Conservation (phyloP, 495 filamentous ascomycete genomes). For the Trichoderma gamsii region DNA sequence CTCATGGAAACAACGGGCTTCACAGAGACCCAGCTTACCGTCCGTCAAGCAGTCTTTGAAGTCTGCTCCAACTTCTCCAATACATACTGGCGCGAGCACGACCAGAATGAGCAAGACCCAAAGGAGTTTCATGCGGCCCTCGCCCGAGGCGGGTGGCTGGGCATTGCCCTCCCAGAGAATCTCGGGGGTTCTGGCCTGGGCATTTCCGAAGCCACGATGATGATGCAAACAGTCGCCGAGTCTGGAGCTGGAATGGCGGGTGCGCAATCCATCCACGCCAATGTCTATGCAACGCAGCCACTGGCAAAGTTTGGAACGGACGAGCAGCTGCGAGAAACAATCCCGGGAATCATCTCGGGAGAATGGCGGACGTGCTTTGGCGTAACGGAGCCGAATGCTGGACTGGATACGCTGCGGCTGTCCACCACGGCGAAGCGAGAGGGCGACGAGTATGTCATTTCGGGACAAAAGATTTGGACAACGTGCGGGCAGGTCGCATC, state of each 20-base stretch:
- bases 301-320: constrained; percentile 61
- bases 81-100: constrained; percentile 64
- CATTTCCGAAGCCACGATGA: constrained; percentile 77
- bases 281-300: constrained; percentile 73
- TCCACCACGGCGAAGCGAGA: constrained; percentile 51
- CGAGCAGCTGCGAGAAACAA: constrained; percentile 53
- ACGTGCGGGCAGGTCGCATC: constrained; percentile 69
- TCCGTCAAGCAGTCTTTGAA: constrained; percentile 61
- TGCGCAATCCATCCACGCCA: constrained; percentile 68
- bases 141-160: constrained; percentile 77
- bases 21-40: constrained; percentile 62
- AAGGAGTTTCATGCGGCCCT: constrained; percentile 67
- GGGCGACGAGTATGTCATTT: constrained; percentile 53
- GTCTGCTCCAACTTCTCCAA: constrained; percentile 61
- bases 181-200: constrained; percentile 69
- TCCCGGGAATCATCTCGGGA: constrained; percentile 64
- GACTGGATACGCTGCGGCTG: constrained; percentile 66
- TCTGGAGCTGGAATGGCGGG: constrained; percentile 72
- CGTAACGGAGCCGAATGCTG: constrained; percentile 64
- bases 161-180: constrained; percentile 67
- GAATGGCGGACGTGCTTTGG: constrained; percentile 67
- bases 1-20: constrained; percentile 72
- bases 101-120: constrained; percentile 62
- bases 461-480: constrained; percentile 81
- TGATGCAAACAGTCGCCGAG: constrained; percentile 78